phyloP scores from a whole-genome alignment of 2,329 filamentous ascomycete species.

The Talaromyces verruculosus region DNA sequence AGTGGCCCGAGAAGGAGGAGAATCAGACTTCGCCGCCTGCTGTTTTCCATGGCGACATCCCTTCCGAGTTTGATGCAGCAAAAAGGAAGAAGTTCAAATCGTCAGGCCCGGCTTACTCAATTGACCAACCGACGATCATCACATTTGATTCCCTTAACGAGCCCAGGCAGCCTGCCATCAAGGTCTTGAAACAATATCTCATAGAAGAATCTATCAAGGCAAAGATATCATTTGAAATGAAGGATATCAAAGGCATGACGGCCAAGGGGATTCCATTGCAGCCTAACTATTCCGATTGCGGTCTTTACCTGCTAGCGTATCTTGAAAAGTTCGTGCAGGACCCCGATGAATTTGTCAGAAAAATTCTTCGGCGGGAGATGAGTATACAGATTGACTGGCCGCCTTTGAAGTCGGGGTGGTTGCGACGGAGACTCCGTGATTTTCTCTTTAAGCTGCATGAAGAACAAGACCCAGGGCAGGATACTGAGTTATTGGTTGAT shows the following conservation, averaged over 20 bases:
- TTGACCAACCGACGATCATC: slow-evolving; percentile 68
- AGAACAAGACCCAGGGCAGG: slow-evolving; percentile 50
- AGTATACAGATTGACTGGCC: slow-evolving; percentile 56
- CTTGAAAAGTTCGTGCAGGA: slow-evolving; percentile 75
- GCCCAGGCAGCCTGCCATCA: slow-evolving; percentile 63
- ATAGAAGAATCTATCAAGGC: slow-evolving; percentile 69
- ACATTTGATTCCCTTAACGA: slow-evolving; percentile 82
- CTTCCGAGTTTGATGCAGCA: slow-evolving; percentile 18
- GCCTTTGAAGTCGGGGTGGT: slow-evolving; percentile 53
- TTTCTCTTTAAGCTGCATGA: slow-evolving; percentile 64
- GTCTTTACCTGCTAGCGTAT: slow-evolving; percentile 82
- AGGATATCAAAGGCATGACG: slow-evolving; percentile 60
- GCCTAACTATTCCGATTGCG: slow-evolving; percentile 84
- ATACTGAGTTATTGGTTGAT: slow-evolving; percentile 39
- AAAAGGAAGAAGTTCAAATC: slow-evolving; percentile 33
- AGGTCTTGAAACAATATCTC: slow-evolving; percentile 73
- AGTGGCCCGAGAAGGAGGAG: slow-evolving; percentile 37
- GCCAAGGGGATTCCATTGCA: slow-evolving; percentile 76
- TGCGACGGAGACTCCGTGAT: slow-evolving; percentile 66
- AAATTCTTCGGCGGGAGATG: slow-evolving; percentile 66
- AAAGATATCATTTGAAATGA: slow-evolving; percentile 49
- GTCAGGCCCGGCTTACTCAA: slow-evolving; percentile 40
- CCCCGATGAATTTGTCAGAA: slow-evolving; percentile 68
- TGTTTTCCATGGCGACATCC: slow-evolving; percentile 23
- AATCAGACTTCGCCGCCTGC: slow-evolving; percentile 24